Conservation (phyloP, 345 rosid species). For the Draba incana region DNA sequence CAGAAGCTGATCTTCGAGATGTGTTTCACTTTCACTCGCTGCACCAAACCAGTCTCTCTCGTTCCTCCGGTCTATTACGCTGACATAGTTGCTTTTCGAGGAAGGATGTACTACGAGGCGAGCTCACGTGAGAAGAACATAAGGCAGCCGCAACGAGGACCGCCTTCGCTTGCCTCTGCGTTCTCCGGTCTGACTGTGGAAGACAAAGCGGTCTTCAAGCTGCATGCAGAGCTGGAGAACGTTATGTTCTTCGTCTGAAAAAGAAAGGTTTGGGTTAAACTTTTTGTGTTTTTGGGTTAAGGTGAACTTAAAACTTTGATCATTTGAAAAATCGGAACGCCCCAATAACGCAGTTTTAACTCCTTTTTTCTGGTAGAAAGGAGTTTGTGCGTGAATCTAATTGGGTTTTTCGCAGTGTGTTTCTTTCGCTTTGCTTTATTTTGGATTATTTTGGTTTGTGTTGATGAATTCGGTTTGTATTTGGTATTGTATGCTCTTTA, state of each 20-base stretch:
- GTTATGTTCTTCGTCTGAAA: conserved; percentile 73
- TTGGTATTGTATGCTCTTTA: conserved; percentile 31
- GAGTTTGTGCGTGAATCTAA: conserved; percentile 85
- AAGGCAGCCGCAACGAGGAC: conserved; percentile 26
- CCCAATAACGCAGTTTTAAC: conserved; percentile 43
- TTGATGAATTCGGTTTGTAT: conserved; percentile 12
- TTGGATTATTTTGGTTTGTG: neutral
- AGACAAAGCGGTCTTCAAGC: conserved; percentile 54
- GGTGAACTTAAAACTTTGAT: conserved; percentile 11
- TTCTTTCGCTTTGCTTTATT: neutral
- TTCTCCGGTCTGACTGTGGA: conserved; percentile 44
- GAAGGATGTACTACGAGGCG: conserved; percentile 71
- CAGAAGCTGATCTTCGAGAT: conserved; percentile 74
- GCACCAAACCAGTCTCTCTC: conserved; percentile 80
- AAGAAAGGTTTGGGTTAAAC: neutral
- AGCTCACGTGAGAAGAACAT: conserved; percentile 32
- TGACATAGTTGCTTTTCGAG: conserved; percentile 80
- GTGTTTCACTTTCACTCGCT: conserved; percentile 87
- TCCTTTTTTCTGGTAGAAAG: conserved; percentile 45
- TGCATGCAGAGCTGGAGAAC: conserved; percentile 66
- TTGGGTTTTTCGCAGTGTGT: conserved; percentile 33
- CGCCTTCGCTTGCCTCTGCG: conserved; percentile 48
- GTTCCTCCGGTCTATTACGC: conserved; percentile 90
- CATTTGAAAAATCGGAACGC: conserved; percentile 34
- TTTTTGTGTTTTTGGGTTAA: conserved; percentile 49